These are phyloP conservation scores for Hypoxylon fragiforme DNA, from an alignment of 495 filamentous ascomycete genomes.

Conservation along the genomic window DNA sequence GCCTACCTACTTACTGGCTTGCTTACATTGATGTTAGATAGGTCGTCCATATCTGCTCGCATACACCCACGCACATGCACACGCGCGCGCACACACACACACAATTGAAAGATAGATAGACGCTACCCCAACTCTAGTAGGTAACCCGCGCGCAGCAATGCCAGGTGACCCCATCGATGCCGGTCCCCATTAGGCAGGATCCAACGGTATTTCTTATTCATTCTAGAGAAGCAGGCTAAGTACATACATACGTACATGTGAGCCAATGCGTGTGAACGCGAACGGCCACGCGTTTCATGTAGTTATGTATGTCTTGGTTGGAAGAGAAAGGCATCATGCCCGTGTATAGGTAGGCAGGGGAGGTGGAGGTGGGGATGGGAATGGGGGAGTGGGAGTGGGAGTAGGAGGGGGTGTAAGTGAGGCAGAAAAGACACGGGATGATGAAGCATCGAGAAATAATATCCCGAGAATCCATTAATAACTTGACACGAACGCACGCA, in stretches of 20 bases:
- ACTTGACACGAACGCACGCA: too few relatives aligned
- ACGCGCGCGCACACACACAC: not conserved
- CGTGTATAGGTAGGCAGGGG: slow-evolving; percentile 18
- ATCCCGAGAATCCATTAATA: slow-evolving; percentile 10
- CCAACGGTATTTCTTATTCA: too few relatives aligned
- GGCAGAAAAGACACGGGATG: slow-evolving; percentile 13
- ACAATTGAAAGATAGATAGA: not conserved
- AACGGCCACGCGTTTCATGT: too few relatives aligned
- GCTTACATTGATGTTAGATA: too few relatives aligned
- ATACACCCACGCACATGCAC: not conserved
- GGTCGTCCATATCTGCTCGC: too few relatives aligned
- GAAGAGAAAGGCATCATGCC: not conserved
- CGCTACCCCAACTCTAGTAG: slow-evolving; percentile 32
- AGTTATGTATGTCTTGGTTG: too few relatives aligned
- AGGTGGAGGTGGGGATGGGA: not conserved
- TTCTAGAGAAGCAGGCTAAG: too few relatives aligned
- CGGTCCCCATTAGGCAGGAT: slow-evolving; percentile 29
- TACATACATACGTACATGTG: not conserved
- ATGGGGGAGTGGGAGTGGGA: not conserved
- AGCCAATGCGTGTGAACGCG: not conserved
- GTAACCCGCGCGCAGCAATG: slow-evolving; percentile 22
- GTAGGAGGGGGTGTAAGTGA: slow-evolving; percentile 5
- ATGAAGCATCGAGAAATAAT: slow-evolving; percentile 4
- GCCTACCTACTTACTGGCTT: not conserved
- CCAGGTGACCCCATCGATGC: slow-evolving; percentile 29